Evolutionary conservation across 2,329 filamentous ascomycete genomes (phyloP).

Genomic region (Lizonia empirigonia): DNA sequence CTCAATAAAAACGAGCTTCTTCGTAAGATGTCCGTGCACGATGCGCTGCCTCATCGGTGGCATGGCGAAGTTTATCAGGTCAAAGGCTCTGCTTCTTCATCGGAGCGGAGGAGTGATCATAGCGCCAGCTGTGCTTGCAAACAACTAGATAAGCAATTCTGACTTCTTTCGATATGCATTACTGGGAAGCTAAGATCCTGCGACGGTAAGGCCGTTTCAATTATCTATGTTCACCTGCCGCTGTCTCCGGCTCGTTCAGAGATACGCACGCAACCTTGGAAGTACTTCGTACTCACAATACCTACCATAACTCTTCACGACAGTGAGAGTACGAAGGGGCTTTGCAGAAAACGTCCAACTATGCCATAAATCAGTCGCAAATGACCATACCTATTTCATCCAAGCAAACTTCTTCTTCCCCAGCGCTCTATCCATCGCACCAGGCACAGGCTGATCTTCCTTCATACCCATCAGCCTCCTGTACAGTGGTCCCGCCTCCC

Average conservation of each 20-base stretch:
- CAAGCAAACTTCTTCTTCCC: conserved; percentile 4
- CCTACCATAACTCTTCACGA: too few relatives aligned
- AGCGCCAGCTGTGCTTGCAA: neutral
- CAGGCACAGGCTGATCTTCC: neutral
- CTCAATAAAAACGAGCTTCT: too few relatives aligned
- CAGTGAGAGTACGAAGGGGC: too few relatives aligned
- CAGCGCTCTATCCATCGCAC: neutral
- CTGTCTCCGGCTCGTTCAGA: too few relatives aligned
- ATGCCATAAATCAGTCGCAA: too few relatives aligned
- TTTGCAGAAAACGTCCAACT: too few relatives aligned
- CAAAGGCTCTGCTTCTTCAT: neutral
- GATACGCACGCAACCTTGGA: too few relatives aligned
- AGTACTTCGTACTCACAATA: too few relatives aligned
- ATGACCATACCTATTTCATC: neutral
- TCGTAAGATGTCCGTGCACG: conserved; percentile 1
- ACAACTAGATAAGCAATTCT: neutral
- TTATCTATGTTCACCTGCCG: too few relatives aligned
- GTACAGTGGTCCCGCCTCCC: conserved; percentile 4
- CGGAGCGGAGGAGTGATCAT: neutral
- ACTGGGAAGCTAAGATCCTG: too few relatives aligned
- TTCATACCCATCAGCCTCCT: conserved; percentile 3
- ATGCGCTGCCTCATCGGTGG: neutral
- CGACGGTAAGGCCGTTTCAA: too few relatives aligned
- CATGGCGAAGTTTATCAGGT: neutral
- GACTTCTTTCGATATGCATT: too few relatives aligned